Conservation (phyloP, 2,329 filamentous ascomycete genomes). For the Davidsoniella eucalypti region DNA sequence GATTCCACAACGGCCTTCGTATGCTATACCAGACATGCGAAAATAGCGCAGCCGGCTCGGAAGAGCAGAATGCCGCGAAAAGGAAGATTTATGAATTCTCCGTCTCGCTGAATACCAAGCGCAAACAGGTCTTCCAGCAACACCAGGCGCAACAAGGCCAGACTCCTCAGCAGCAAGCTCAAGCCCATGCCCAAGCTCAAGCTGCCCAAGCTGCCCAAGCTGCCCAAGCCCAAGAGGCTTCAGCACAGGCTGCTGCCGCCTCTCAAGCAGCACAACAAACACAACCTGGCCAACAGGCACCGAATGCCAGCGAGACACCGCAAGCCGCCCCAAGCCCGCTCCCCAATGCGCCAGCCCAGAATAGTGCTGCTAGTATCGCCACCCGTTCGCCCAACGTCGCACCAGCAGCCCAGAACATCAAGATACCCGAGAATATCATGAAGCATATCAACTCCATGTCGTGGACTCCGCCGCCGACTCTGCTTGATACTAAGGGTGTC, state of each 20-base stretch:
- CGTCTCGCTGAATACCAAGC: slow-evolving; percentile 35
- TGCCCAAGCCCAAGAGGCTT: slow-evolving; percentile 12
- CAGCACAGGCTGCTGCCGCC: slow-evolving; percentile 3
- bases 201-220: slow-evolving; percentile 15
- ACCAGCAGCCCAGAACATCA: slow-evolving; percentile 18
- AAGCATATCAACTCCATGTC: slow-evolving; percentile 31
- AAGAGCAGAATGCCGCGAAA: slow-evolving; percentile 33
- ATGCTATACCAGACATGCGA: slow-evolving; percentile 37
- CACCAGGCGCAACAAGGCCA: slow-evolving; percentile 21
- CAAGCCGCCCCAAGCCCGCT: slow-evolving; percentile 1
- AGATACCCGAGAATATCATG: slow-evolving; percentile 28
- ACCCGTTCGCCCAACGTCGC: slow-evolving; percentile 13
- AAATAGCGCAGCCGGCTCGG: slow-evolving; percentile 29
- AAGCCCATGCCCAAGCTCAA: slow-evolving; percentile 11
- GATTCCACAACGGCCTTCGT: slow-evolving; percentile 41
- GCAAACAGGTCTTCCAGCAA: slow-evolving; percentile 13
- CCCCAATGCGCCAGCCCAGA: slow-evolving; percentile 12
- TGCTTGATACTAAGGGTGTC: slow-evolving; percentile 25
- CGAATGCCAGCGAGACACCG: slow-evolving; percentile 5
- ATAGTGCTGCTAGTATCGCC: slow-evolving; percentile 14
- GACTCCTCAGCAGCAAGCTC: slow-evolving; percentile 15
- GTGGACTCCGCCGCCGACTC: slow-evolving; percentile 27
- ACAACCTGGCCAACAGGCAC: slow-evolving; percentile 13
- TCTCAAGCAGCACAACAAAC: slow-evolving; percentile 10
- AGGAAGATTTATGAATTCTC: slow-evolving; percentile 46